A percentile compares a stretch with the other conserved stretches of the same genome.
These are phyloP conservation scores for Dactylellina parvicollis DNA, from an alignment of 2,329 filamentous ascomycete genomes.

Conservation along the genomic window DNA sequence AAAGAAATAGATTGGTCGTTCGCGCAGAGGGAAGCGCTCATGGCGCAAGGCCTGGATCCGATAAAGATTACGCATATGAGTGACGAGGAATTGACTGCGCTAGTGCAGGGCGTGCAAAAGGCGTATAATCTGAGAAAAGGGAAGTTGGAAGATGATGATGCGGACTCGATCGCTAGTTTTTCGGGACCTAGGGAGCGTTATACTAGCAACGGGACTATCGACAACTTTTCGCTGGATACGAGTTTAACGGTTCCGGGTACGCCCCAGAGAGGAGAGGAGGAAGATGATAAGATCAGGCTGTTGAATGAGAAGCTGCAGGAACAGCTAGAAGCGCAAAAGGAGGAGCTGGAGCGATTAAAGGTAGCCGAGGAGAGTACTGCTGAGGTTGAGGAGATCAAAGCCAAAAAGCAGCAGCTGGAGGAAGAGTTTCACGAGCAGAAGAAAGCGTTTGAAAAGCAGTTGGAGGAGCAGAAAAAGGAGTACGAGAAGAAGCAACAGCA, in stretches of 20 bases:
- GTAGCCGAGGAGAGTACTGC: slow-evolving; percentile 77
- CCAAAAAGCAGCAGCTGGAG: slow-evolving; percentile 86
- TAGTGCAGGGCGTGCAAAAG: slow-evolving; percentile 94
- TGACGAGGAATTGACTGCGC: slow-evolving; percentile 90
- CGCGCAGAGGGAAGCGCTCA: slow-evolving; percentile 82
- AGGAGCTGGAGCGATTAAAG: slow-evolving; percentile 80
- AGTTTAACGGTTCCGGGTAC: slow-evolving; percentile 93
- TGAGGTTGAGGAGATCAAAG: slow-evolving; percentile 83
- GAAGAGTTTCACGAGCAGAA: slow-evolving; percentile 84
- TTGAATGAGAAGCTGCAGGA: slow-evolving; percentile 83
- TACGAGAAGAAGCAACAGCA: slow-evolving; percentile 86
- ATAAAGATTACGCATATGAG: slow-evolving; percentile 90
- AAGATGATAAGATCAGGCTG: slow-evolving; percentile 78
- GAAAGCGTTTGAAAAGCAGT: slow-evolving; percentile 78
- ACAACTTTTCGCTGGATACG: slow-evolving; percentile 96
- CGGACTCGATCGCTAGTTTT: slow-evolving; percentile 88
- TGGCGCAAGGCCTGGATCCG: slow-evolving; percentile 81
- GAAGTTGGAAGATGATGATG: slow-evolving; percentile 78
- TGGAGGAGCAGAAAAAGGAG: slow-evolving; percentile 82
- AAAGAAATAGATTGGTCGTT: slow-evolving; percentile 95
- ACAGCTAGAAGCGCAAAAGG: slow-evolving; percentile 83
- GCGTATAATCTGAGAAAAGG: slow-evolving; percentile 80
- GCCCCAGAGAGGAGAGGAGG: slow-evolving; percentile 77
- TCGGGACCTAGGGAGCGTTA: slow-evolving; percentile 87
- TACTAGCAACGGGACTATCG: slow-evolving; percentile 89